These are phyloP conservation scores for Tympanopsis confertula DNA, from an alignment of 2,329 filamentous ascomycete genomes.

Conservation along the genomic window DNA sequence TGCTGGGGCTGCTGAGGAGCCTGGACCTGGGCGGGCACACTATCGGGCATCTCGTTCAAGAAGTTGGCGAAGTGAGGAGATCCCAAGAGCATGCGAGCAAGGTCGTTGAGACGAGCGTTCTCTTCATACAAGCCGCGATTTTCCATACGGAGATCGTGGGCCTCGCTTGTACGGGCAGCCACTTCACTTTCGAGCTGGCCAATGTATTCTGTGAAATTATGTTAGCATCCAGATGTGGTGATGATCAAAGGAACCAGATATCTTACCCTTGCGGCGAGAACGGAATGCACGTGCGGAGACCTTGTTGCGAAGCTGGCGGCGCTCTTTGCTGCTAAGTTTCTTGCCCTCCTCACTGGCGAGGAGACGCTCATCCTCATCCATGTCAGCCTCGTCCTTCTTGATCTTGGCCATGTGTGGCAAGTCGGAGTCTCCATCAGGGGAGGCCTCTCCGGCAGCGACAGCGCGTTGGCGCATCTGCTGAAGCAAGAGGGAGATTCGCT, in stretches of 20 bases:
- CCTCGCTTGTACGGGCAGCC: constrained; percentile 71
- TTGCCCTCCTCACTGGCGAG: constrained; percentile 96
- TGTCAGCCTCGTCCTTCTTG: constrained; percentile 94
- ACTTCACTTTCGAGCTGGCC: constrained; percentile 85
- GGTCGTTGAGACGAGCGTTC: constrained; percentile 67
- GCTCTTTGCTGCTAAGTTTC: constrained; percentile 96
- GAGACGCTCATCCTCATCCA: constrained; percentile 93
- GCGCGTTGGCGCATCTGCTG: constrained; percentile 81
- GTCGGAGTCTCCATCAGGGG: constrained; percentile 26
- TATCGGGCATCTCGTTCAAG: constrained; percentile 58
- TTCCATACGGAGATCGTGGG: constrained; percentile 66
- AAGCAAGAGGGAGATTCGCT: constrained; percentile 85
- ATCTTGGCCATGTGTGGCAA: constrained; percentile 59
- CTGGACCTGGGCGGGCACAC: constrained; percentile 24
- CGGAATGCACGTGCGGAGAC: constrained; percentile 96
- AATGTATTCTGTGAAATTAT: constrained; percentile 70
- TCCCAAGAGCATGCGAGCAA: constrained; percentile 70
- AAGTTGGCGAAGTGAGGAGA: constrained; percentile 76
- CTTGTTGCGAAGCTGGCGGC: constrained; percentile 95
- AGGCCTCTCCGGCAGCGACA: constrained; percentile 36
- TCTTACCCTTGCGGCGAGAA: constrained; percentile 90
- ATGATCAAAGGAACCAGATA: constrained; percentile 1
- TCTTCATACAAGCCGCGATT: constrained; percentile 76
- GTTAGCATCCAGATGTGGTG: constrained; percentile 31
- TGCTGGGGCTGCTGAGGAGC: constrained; percentile 26